Evolutionary conservation across 306 rosid species (phyloP).

Genomic region (Citrullus mucosospermus): DNA sequence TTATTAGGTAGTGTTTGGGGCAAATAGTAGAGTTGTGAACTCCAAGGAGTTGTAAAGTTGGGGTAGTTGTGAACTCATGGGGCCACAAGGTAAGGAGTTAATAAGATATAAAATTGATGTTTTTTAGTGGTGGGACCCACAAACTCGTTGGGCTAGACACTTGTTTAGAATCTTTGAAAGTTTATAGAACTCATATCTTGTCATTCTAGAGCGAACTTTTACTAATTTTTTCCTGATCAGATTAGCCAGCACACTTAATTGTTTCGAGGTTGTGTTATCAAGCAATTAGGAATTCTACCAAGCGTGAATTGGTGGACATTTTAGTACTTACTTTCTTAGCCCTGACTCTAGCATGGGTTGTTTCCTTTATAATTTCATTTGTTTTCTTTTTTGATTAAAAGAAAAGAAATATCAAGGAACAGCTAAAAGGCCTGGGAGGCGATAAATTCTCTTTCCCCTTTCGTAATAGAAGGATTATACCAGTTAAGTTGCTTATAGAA

Average conservation of each 20-base stretch:
- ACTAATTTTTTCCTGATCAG: not conserved
- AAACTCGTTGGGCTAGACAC: no score
- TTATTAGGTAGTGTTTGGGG: not conserved
- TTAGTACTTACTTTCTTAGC: not conserved
- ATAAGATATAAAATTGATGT: no score
- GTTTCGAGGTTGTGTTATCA: not conserved
- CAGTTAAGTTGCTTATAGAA: no score
- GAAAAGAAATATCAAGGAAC: not conserved
- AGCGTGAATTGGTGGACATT: not conserved
- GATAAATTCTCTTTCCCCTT: no score
- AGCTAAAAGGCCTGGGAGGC: no score
- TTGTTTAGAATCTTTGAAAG: not conserved
- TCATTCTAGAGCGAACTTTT: not conserved
- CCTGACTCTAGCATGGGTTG: not conserved
- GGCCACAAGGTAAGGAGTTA: no score
- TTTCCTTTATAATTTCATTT: not conserved
- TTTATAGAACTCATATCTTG: not conserved
- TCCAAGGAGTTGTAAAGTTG: no score
- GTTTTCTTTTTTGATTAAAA: no score
- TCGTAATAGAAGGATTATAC: no score
- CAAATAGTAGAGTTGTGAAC: no score
- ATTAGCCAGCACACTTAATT: not conserved
- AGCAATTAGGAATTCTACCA: not conserved
- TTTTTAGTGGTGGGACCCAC: no score
- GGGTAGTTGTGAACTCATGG: no score